phyloP scores from a whole-genome alignment of 2,329 filamentous ascomycete genomes.

The Paecilomyces sp. region DNA sequence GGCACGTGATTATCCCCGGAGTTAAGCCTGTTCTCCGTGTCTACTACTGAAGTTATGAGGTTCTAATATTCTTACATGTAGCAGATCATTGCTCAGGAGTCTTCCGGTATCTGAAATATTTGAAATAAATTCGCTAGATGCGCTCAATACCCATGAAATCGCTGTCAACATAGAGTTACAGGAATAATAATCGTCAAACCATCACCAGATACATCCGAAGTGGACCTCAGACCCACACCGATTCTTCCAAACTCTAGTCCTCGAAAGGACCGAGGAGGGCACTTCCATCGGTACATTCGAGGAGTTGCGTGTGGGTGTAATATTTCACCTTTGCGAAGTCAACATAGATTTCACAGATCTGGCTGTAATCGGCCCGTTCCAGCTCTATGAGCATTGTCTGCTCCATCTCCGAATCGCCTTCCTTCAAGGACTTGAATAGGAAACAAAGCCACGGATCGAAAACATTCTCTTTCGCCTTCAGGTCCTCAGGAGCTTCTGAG shows the following conservation, averaged over 20 bases:
- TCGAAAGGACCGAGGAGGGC: not conserved
- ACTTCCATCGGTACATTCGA: not conserved
- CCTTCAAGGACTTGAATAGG: not conserved
- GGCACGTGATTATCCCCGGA: not conserved
- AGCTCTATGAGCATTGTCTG: not conserved
- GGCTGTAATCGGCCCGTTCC: not conserved
- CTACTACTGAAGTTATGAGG: not conserved
- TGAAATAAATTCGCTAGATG: not conserved
- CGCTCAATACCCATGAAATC: not conserved
- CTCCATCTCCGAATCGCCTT: not conserved
- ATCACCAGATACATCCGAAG: not conserved
- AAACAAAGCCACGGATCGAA: not conserved
- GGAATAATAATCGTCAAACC: not conserved
- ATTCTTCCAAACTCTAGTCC: not conserved
- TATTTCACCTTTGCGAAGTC: not conserved
- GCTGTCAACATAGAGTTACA: not conserved
- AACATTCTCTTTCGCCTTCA: not conserved
- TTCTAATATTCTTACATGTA: not conserved
- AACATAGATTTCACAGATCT: not conserved
- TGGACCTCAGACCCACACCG: not conserved
- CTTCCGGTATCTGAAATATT: not conserved
- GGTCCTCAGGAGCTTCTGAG: not conserved
- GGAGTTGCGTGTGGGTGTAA: not conserved
- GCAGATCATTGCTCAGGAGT: not conserved
- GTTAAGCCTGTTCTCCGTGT: not conserved